These are phyloP conservation scores for Skeletonema marinoi DNA, from an alignment of 108 stramenopile genomes.

Conservation along the genomic window DNA sequence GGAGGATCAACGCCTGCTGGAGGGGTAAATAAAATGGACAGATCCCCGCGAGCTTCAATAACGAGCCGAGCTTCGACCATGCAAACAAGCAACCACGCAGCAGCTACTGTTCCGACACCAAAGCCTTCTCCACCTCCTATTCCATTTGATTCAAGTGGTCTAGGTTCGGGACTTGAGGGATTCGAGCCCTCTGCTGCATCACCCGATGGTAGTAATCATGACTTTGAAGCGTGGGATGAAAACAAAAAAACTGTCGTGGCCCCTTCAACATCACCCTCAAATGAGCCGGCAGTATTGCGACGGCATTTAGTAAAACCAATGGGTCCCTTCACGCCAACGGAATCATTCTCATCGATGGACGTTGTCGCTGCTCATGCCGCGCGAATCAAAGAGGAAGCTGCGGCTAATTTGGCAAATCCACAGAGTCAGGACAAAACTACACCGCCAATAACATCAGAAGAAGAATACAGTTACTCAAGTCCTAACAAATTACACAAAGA, in stretches of 20 bases:
- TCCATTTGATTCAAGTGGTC: conserved; percentile 19
- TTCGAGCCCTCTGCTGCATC: conserved; percentile 1
- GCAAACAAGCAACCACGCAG: neutral
- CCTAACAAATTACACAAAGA: neutral
- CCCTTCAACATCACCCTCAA: neutral
- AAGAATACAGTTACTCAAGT: neutral
- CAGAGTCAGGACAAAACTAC: neutral
- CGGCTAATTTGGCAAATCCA: neutral
- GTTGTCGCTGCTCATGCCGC: neutral
- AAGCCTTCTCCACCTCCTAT: conserved; percentile 3
- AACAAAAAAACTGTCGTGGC: neutral
- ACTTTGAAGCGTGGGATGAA: neutral
- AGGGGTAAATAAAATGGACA: neutral
- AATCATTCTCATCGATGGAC: conserved; percentile 39
- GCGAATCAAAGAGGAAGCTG: neutral
- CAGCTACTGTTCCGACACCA: neutral
- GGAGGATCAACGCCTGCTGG: neutral
- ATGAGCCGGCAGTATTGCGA: neutral
- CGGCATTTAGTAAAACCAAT: conserved; percentile 33
- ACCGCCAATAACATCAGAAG: neutral
- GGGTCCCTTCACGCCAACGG: conserved; percentile 42
- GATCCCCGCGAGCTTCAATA: neutral
- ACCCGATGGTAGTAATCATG: neutral
- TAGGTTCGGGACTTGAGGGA: conserved; percentile 38
- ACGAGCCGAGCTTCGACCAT: neutral